These are phyloP conservation scores for Cercospora brassicicola DNA, from an alignment of 2,329 filamentous ascomycete species.

Conservation along the genomic window DNA sequence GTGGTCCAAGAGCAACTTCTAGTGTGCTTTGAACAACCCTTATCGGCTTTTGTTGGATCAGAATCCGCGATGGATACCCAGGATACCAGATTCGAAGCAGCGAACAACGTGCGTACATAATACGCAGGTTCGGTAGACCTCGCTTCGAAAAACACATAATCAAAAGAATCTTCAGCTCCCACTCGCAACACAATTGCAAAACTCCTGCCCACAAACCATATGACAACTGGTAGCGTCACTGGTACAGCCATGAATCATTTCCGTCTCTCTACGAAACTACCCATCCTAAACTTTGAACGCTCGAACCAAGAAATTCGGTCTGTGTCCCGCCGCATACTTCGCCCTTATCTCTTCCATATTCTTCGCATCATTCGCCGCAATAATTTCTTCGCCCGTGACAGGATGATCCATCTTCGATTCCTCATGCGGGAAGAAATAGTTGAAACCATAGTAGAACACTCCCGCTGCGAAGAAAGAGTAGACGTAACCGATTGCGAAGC, in stretches of 20 bases:
- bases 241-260: background rate
- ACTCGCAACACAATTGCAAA: too few relatives aligned
- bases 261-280: background rate
- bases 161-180: too few relatives aligned
- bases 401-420: conserved; percentile 87
- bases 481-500: conserved; percentile 46
- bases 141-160: background rate
- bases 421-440: conserved; percentile 54
- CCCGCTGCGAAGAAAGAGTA: conserved; percentile 41
- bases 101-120: too few relatives aligned
- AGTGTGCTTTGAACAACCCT: too few relatives aligned
- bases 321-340: conserved; percentile 24
- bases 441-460: conserved; percentile 40
- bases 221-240: background rate
- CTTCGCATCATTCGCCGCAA: conserved; percentile 40
- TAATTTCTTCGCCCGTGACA: conserved; percentile 60
- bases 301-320: conserved; percentile 27
- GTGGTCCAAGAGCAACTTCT: too few relatives aligned
- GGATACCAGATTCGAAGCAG: too few relatives aligned
- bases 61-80: too few relatives aligned
- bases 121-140: too few relatives aligned
- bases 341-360: conserved; percentile 29
- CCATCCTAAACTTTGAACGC: conserved; percentile 28
- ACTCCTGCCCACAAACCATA: background rate
- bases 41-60: too few relatives aligned